These are phyloP conservation scores for Populus tremula DNA, from an alignment of 345 rosid species.

Conservation along the genomic window DNA sequence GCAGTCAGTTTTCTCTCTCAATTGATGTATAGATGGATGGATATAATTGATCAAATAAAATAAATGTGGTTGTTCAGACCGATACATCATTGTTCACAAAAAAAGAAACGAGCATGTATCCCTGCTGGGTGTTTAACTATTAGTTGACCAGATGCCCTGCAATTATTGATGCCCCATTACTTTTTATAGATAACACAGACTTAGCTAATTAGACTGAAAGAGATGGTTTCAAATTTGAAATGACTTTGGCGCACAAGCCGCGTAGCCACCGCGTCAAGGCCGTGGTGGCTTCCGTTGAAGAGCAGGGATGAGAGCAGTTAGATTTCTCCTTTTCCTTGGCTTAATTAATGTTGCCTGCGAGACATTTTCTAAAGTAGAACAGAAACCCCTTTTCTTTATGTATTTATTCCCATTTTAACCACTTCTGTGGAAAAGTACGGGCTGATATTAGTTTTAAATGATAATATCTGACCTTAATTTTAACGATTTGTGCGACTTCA, in stretches of 20 bases:
- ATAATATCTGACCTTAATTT: constrained; percentile 3
- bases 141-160: constrained; percentile 24
- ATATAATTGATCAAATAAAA: not conserved
- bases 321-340: not conserved
- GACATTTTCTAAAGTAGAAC: not conserved
- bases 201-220: constrained; percentile 9
- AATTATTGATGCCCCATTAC: not conserved
- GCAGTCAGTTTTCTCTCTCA: not conserved
- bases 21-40: not conserved
- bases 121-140: constrained; percentile 13
- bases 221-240: not conserved
- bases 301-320: not conserved
- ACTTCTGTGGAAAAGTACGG: not conserved
- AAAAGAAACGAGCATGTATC: not conserved
- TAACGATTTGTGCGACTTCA: constrained; percentile 7
- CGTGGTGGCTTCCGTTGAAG: too few relatives aligned
- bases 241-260: not conserved
- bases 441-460: not conserved
- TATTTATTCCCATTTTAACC: not conserved
- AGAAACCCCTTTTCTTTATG: not conserved
- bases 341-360: not conserved
- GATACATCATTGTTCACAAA: not conserved
- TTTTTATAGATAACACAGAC: not conserved
- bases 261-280: not conserved
- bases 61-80: constrained; percentile 10